Conservation (phyloP, 2,329 filamentous ascomycete species). For the Xylariaceae sp. region DNA sequence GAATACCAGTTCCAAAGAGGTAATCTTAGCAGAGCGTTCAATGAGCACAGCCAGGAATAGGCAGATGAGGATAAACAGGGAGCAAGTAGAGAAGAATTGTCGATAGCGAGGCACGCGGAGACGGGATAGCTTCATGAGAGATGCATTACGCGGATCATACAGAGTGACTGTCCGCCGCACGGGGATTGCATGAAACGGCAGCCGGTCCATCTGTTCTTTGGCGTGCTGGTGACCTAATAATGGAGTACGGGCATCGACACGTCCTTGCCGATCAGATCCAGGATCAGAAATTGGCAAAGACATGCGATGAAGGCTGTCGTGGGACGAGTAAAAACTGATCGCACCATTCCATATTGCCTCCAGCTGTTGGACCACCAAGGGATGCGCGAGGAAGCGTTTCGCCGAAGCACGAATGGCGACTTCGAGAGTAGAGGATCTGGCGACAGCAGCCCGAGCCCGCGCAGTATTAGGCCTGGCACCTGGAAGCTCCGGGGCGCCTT, state of each 20-base stretch:
- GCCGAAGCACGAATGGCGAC: slow-evolving; percentile 89
- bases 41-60: slow-evolving; percentile 80
- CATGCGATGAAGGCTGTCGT: slow-evolving; percentile 75
- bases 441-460: slow-evolving; percentile 50
- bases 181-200: slow-evolving; percentile 33
- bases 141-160: slow-evolving; percentile 87
- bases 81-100: slow-evolving; percentile 83
- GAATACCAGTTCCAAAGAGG: slow-evolving; percentile 79
- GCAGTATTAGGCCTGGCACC: slow-evolving; percentile 30
- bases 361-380: slow-evolving; percentile 88
- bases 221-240: slow-evolving; percentile 38
- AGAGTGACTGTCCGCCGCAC: slow-evolving; percentile 73
- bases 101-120: slow-evolving; percentile 88
- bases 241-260: slow-evolving; percentile 45
- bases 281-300: slow-evolving; percentile 24
- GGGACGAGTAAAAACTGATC: slow-evolving; percentile 88
- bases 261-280: slow-evolving; percentile 28
- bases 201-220: slow-evolving; percentile 27
- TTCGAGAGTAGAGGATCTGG: slow-evolving; percentile 84
- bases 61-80: slow-evolving; percentile 77
- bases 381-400: slow-evolving; percentile 88
- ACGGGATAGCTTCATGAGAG: slow-evolving; percentile 84
- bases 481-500: slow-evolving; percentile 60
- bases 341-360: slow-evolving; percentile 96
- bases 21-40: slow-evolving; percentile 74